Base-by-base conservation (phyloP, 2,329 filamentous ascomycete genomes). In the Penicillium sp. region DNA sequence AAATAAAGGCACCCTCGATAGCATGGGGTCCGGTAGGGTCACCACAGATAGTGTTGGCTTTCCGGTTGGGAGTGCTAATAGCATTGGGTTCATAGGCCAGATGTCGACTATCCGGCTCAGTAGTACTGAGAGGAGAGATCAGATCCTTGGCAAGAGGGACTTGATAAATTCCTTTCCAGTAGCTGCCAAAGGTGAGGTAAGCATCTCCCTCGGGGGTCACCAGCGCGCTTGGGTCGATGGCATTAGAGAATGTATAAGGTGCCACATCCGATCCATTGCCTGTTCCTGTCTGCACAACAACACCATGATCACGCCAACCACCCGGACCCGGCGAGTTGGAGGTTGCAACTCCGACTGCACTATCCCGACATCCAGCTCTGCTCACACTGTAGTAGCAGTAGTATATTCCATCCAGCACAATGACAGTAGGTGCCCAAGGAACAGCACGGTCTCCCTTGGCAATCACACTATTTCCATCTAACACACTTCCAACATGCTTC, bases 161-260 rank as follows among this genome's bases (percentile, higher is more conserved):
- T 64, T 85, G 81, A 75, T 83, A 87, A 56, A 89, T 78, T 58
- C 85, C 81, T 5, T 73, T 71, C 85, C 86, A 90, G 76, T 88
- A 90, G 36, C 83, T 86, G 36, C 87, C 87, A 54, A 87, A 90
- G 45, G 76, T 82, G 61, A 86, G 68, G 52, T 78, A 78, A 56
- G 78, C 79, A 4, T 61, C 58, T 3, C 61, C 60, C 20, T 66
- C 61, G 1, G 49, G 41, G 32, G 71, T 71, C 10, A 75, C 58
- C 47, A 84, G 63, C 4, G 85, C 68, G 51, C 80, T 81, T 2
- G 78, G 71, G 59, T 86, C 88, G 62, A 90, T 85, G 36, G 81
- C 79, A 58, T 86, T 86, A 63, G 83, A 84, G 4, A 68, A 52
- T 41, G 75, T 77, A 47, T 72, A 74, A 0, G 72, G 61, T 24